These are phyloP conservation scores for Laetiporus sulphureus DNA, from an alignment of 1,284 basidiomycete genomes.

Conservation along the genomic window DNA sequence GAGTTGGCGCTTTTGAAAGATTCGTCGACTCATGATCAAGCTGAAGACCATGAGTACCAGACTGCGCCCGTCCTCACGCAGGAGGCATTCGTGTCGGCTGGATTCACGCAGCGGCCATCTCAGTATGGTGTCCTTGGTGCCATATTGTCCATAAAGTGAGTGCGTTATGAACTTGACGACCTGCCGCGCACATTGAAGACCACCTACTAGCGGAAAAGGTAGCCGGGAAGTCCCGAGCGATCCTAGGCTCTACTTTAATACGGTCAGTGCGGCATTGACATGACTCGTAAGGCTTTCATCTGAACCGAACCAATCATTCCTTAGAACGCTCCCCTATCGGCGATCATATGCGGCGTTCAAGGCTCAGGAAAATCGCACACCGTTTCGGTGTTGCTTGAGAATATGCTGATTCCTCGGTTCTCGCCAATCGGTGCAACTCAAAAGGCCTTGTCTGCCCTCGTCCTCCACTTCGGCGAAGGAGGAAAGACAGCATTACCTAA, in stretches of 20 bases:
- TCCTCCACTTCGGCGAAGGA: slow-evolving; percentile 65
- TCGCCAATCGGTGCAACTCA: slow-evolving; percentile 41
- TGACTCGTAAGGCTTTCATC: no score
- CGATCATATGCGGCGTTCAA: slow-evolving; percentile 29
- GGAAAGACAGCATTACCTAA: slow-evolving; percentile 50
- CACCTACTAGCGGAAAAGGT: slow-evolving; percentile 25
- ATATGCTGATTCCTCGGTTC: slow-evolving; percentile 53
- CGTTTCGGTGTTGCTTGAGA: slow-evolving; percentile 58
- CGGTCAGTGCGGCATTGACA: slow-evolving; percentile 30
- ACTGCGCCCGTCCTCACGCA: slow-evolving; percentile 53
- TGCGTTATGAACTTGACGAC: no score
- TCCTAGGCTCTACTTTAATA: slow-evolving; percentile 53
- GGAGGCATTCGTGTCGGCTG: slow-evolving; percentile 37
- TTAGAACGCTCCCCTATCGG: slow-evolving; percentile 31
- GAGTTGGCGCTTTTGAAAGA: slow-evolving; percentile 39
- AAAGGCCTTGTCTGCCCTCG: slow-evolving; percentile 52
- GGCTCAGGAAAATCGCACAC: slow-evolving; percentile 71
- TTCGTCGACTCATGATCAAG: slow-evolving; percentile 1
- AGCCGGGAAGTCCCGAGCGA: slow-evolving; percentile 29
- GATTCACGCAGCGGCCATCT: slow-evolving; percentile 24
- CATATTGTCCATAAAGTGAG: slow-evolving; percentile 38
- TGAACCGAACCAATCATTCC: no score
- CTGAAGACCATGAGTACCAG: slow-evolving; percentile 33
- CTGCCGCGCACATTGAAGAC: no score
- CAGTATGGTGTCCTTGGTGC: slow-evolving; percentile 58